Evolutionary conservation across 139 green algal species (phyloP).

Genomic region (Penium margaritaceum): DNA sequence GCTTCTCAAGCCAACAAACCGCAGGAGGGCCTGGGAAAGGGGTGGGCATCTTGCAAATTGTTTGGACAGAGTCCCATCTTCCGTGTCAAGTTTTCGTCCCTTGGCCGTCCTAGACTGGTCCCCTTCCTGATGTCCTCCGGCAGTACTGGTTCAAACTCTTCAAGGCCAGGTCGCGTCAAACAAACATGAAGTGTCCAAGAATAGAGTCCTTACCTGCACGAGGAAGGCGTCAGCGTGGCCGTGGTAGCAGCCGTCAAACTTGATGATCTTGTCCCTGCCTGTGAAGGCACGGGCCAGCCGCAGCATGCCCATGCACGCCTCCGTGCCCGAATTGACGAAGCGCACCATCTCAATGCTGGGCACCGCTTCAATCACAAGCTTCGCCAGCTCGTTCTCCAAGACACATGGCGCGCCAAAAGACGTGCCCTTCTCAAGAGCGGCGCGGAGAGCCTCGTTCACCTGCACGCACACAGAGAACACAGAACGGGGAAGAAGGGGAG

Average conservation of each 20-base stretch:
- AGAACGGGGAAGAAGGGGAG: no score
- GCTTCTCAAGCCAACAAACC: no score
- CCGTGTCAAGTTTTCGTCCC: not conserved
- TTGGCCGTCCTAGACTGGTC: not conserved
- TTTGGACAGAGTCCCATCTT: no score
- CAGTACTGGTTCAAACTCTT: no score
- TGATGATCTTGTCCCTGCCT: slow-evolving; percentile 89
- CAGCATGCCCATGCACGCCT: slow-evolving; percentile 95
- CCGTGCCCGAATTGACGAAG: slow-evolving; percentile 92
- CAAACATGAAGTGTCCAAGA: no score
- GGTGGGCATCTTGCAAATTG: no score
- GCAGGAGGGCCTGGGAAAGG: no score
- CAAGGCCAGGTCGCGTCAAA: no score
- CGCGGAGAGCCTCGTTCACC: slow-evolving; percentile 81
- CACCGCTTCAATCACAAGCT: slow-evolving; percentile 94
- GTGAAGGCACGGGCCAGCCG: slow-evolving; percentile 97
- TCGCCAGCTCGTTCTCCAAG: slow-evolving; percentile 92
- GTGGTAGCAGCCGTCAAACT: slow-evolving; percentile 99
- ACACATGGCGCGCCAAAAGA: slow-evolving; percentile 92
- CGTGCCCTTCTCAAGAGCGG: slow-evolving; percentile 91
- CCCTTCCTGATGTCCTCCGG: no score
- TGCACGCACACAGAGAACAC: slow-evolving; percentile 2
- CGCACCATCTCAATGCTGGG: slow-evolving; percentile 97
- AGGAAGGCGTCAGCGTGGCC: slow-evolving; percentile 72
- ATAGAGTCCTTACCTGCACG: slow-evolving; percentile 38